phyloP scores from a whole-genome alignment of 768 basidiomycete genomes.

The Artomyces pyxidatus region DNA sequence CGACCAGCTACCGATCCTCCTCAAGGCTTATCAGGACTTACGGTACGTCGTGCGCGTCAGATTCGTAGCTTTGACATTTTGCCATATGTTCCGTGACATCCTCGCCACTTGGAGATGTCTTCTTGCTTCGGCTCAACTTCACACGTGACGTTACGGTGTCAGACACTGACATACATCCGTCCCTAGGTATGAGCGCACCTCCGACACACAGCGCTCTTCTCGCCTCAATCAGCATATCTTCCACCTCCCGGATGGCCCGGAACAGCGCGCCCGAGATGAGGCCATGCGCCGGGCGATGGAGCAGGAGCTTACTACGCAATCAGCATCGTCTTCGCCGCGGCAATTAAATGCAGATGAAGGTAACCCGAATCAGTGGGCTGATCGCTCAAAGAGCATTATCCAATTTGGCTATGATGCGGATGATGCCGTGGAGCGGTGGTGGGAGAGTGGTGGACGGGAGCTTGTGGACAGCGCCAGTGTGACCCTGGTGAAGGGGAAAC shows the following conservation, averaged over 20 bases:
- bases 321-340: constrained; percentile 11
- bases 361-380: constrained; percentile 52
- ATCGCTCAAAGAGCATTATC: constrained; percentile 36
- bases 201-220: constrained; percentile 39
- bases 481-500: not conserved
- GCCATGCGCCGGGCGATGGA: constrained; percentile 44
- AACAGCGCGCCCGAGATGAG: constrained; percentile 41
- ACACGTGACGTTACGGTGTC: no score
- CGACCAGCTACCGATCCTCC: constrained; percentile 35
- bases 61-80: not conserved
- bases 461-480: constrained; percentile 2
- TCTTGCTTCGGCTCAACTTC: no score
- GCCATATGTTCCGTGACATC: no score
- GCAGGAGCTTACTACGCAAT: constrained; percentile 23
- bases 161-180: no score
- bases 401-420: constrained; percentile 53
- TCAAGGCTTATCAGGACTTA: constrained; percentile 44
- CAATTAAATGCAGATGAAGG: constrained; percentile 20
- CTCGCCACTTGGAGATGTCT: no score
- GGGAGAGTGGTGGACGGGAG: constrained; percentile 26
- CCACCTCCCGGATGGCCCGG: constrained; percentile 47
- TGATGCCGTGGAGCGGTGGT: constrained; percentile 41
- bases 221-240: constrained; percentile 46
- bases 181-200: constrained; percentile 33
- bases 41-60: constrained; percentile 21